phyloP scores from a whole-genome alignment of 345 rosid species.

The Laguncularia racemosa region DNA sequence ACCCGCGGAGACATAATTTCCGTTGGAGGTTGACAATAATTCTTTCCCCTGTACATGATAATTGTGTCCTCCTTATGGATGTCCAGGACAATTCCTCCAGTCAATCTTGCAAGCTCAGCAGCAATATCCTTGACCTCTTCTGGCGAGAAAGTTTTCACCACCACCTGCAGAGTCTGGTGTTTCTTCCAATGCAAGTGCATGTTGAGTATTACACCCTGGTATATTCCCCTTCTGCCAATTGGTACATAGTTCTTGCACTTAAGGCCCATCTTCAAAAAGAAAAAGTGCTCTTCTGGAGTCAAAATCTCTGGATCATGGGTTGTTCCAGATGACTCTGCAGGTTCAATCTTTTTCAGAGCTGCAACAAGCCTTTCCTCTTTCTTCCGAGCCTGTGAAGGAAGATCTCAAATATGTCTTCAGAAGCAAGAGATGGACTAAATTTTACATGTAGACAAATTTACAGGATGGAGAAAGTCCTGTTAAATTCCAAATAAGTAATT shows the following conservation, averaged over 20 bases:
- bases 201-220: conserved; percentile 92
- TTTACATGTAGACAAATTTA: no score
- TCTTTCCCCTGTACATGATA: conserved; percentile 94
- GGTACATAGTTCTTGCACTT: conserved; percentile 98
- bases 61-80: conserved; percentile 73
- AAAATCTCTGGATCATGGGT: conserved; percentile 91
- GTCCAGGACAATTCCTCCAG: conserved; percentile 87
- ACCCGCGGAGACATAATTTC: conserved; percentile 91
- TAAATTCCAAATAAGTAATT: no score
- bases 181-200: conserved; percentile 99
- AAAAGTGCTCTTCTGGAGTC: conserved; percentile 92
- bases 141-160: conserved; percentile 73
- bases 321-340: conserved; percentile 52
- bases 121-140: conserved; percentile 93
- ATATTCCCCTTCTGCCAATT: conserved; percentile 79
- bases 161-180: conserved; percentile 80
- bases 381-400: conserved; percentile 53
- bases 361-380: conserved; percentile 72
- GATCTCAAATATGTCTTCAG: background rate
- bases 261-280: conserved; percentile 80
- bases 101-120: conserved; percentile 67
- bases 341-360: conserved; percentile 75
- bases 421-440: background rate
- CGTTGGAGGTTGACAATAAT: conserved; percentile 87
- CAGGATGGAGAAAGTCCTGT: no score